Base-by-base conservation (phyloP, 345 rosid genomes). In the Cardiospermum halicacabum region DNA sequence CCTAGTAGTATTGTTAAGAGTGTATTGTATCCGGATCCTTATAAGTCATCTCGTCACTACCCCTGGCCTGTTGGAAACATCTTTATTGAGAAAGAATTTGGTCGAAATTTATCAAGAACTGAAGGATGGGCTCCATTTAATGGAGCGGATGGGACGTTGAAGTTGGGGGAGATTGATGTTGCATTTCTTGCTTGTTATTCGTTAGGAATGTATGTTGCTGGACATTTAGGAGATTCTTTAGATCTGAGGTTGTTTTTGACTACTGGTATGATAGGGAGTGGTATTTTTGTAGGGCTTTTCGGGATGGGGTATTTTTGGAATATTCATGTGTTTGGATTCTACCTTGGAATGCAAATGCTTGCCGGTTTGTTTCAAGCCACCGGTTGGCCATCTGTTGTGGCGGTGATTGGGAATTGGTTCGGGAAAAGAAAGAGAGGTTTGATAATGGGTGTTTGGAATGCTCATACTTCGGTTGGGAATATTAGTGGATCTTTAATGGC, bases 381-480 rank as follows among this genome's bases (percentile, higher is more conserved):
- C 0, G 98, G 97, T 1, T 90, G 98, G 98, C 98, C 98, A 4
- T 93, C 96, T 7, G 98, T 90, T 71, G 98, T 93, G 68, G 98
- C 98, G 32, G 97, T 93, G 11, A 82, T 93, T 13, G 98, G 96
- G 26, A 93, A 90, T 75, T 90, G 98, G 97, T 88, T 76, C 39
- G 97, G 96, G 27, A 93, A 81, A 57, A 86, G 92, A 83, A 88
- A 84, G 80, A 86, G 97, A 67, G 97, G 98, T 1, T 80, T 93
- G 83, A 93, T 93, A 60, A 93, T 93, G 97, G 98, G 98, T 18
- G 69, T 93, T 62, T 93, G 98, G 98, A 90, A 93, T 71, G 98
- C 98, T 2, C 97, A 93, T 75, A 90, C 97, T 51, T 93, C 96
- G 0, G 84, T 90, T 65, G 97, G 97, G 62, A 93, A 90, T 56